Evolutionary conservation across 495 filamentous ascomycete genomes (phyloP), one percentile per base, ranked within the genome.

Genomic region (Mytilinidion resinicola): DNA sequence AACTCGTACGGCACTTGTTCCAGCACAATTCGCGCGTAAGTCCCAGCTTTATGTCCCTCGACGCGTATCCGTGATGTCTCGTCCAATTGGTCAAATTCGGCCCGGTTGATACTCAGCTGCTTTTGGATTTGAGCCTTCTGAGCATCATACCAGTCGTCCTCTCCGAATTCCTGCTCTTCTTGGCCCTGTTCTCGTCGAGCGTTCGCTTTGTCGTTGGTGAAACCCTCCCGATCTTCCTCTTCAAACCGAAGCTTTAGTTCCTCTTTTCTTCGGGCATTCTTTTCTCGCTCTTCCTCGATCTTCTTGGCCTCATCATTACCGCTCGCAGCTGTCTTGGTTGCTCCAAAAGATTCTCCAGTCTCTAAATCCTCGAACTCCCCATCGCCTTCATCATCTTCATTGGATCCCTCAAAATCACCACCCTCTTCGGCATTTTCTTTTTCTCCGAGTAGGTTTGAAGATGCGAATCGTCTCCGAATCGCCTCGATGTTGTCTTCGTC

Each of bases 101-200:
- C 82, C 60, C 89, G 89, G 75, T 98, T 98, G 78, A 98, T 95
- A 56, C 89, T 84, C 47, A 90, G 77, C 70, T 97, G 95, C 74
- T 95, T 96, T 71, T 96, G 87, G 58, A 97, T 80, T 64, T 87
- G 81, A 21, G 95, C 90, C 70, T 98, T 98, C 67, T 98, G 95
- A 21, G 88, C 80, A 68, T 97, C 91, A 69, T 97, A 97, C 95
- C 95, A 98, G 43, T 97, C 90, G 65, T 98, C 93, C 73, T 97
- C 91, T 35, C 90, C 95, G 65, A 96, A 97, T 67, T 93, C 83
- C 47, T 81, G 78, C 39, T 90, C 79, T 0, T 80, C 72, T 14
- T 78, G 78, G 15, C 78, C 84, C 33, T 76, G 80, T 64, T 84
- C 81, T 51, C 78, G 70, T 43, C 85, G 80, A 19, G 82, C 82